Base-by-base conservation (phyloP, 176 grass and related monocot genomes). In the Juncus inflexus region DNA sequence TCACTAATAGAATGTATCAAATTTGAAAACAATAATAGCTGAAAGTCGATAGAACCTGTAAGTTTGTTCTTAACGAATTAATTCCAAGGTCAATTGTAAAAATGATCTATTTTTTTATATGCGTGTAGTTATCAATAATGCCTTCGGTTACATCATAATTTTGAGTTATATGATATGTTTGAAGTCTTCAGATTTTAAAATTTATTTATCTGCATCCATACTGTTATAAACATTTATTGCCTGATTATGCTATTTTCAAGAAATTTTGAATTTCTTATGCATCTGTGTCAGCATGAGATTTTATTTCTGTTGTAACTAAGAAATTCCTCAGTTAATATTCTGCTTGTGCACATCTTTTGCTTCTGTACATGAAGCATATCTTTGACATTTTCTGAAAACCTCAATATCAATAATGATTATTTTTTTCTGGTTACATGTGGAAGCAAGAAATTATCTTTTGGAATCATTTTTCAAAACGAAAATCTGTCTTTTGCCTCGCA, bases 381-480 rank as follows among this genome's bases (percentile, higher is more conserved):
- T 69, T 37, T 4, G 35, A 69, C 19, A 28, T 28, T 28, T 28
- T 28, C 19, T 28, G 19, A 28, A 28, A 28, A 28, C 19, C 1
- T 28, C 19, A 28, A 28, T 28, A 28, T 28, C 19, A 28, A 5
- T 69, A 1, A n/a, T 55, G 50, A 55, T 55, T 38, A 37, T 39
- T 4, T 69, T 55, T 51, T 69, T 47, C 55, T 69, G 37, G 35
- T 51, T 54, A 45, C 65, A 68, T 68, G 65, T 69, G 65, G 6
- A 69, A 69, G 65, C 49, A 40, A 69, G 15, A 52, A 54, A 54
- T 55, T 55, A 45, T 68, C 43, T 51, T 68, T 40, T 28, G 3
- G 40, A 67, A 51, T 37, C 37, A 45, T 40, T 13, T 36, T 69
- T 12, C 11, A 15, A 54, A 68, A 49, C 2, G 11, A 38, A 67